Evolutionary conservation across 2,329 filamentous ascomycete genomes (phyloP).

Genomic region (Blumeria hordei): DNA sequence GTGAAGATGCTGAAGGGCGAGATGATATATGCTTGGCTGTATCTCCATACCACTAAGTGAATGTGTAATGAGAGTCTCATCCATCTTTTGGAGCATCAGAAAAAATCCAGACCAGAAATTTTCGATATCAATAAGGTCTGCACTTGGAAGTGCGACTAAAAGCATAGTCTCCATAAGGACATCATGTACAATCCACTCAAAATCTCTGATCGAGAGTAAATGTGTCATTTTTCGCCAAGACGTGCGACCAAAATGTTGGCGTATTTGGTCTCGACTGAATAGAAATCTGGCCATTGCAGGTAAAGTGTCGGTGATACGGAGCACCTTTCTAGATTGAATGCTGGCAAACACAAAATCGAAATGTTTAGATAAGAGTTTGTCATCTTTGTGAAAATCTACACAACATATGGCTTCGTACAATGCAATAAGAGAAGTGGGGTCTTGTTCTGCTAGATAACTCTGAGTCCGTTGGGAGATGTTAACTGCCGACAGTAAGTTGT

Average conservation of each 20-base stretch:
- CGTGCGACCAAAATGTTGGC: slow-evolving; percentile 38
- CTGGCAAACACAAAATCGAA: slow-evolving; percentile 71
- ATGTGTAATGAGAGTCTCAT: slow-evolving; percentile 50
- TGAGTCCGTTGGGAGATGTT: slow-evolving; percentile 11
- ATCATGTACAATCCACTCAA: slow-evolving; percentile 68
- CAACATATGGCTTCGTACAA: slow-evolving; percentile 80
- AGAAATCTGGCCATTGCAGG: slow-evolving; percentile 71
- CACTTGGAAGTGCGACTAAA: slow-evolving; percentile 29
- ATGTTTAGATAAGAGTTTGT: slow-evolving; percentile 9
- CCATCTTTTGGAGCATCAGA: slow-evolving; percentile 48
- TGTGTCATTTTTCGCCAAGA: slow-evolving; percentile 44
- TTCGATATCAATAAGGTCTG: slow-evolving; percentile 28
- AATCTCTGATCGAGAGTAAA: slow-evolving; percentile 44
- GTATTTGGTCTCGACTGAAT: slow-evolving; percentile 43
- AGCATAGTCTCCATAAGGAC: slow-evolving; percentile 43
- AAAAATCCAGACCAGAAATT: slow-evolving; percentile 61
- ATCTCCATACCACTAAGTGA: slow-evolving; percentile 58
- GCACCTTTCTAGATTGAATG: slow-evolving; percentile 52
- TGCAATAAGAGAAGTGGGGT: slow-evolving; percentile 42
- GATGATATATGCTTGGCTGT: slow-evolving; percentile 45
- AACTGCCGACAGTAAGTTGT: slow-evolving; percentile 22
- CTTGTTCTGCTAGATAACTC: slow-evolving; percentile 14
- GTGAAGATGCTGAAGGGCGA: slow-evolving; percentile 30
- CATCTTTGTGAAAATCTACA: slow-evolving; percentile 42
- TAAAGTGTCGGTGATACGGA: slow-evolving; percentile 51